Evolutionary conservation across 163 green algal genomes (phyloP).

Genomic region (Volvox carteri): DNA sequence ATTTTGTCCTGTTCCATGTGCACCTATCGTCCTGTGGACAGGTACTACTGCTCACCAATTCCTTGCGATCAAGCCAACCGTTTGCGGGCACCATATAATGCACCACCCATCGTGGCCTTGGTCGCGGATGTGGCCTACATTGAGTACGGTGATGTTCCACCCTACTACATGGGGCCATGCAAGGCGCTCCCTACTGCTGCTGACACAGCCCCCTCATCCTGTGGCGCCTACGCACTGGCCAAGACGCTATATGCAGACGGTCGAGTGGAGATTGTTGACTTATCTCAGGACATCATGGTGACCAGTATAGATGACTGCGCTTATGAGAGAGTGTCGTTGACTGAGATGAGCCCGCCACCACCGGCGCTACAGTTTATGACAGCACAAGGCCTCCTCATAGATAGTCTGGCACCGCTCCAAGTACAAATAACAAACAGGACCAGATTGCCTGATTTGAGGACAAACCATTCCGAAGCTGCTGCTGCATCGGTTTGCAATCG

Average conservation of each 20-base stretch:
- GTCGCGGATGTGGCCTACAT: constrained; percentile 11
- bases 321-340: too few relatives aligned
- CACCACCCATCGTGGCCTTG: not conserved
- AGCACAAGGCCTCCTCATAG: too few relatives aligned
- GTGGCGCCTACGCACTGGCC: not conserved
- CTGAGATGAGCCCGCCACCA: too few relatives aligned
- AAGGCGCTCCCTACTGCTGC: not conserved
- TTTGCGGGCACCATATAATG: not conserved
- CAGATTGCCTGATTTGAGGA: too few relatives aligned
- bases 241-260: not conserved
- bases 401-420: too few relatives aligned
- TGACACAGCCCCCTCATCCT: not conserved
- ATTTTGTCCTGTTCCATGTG: not conserved
- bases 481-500: not conserved
- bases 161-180: constrained; percentile 31
- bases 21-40: not conserved
- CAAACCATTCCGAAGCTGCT: too few relatives aligned
- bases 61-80: not conserved
- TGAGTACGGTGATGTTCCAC: constrained; percentile 21
- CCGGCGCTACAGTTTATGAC: too few relatives aligned
- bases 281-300: not conserved
- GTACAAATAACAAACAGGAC: too few relatives aligned
- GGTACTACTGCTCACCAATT: constrained; percentile 28
- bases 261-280: not conserved
- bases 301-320: not conserved